Percentiles rank a stretch among this genome's conserved stretches.
Evolutionary conservation across 176 grass and related monocot genomes (phyloP).

Genomic region (Elaeis guineensis): DNA sequence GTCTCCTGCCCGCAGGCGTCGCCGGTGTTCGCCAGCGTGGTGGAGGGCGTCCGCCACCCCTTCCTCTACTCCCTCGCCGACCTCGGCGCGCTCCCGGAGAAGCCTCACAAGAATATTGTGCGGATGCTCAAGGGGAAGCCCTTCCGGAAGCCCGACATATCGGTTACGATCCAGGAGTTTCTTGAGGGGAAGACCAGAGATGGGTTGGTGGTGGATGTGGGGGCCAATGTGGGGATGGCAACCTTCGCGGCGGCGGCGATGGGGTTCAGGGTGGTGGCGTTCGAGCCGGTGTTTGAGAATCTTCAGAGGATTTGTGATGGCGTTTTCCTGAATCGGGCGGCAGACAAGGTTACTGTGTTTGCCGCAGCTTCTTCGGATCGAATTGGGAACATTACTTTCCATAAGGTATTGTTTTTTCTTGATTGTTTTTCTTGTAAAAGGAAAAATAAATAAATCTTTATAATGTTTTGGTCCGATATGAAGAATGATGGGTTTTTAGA

Average conservation of each 20-base stretch:
- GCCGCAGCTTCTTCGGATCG: constrained; percentile 54
- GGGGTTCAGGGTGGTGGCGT: constrained; percentile 69
- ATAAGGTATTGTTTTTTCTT: constrained; percentile 28
- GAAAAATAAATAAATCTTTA: too few species aligned
- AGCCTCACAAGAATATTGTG: constrained; percentile 71
- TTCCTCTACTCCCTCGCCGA: constrained; percentile 87
- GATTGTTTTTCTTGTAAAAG: background rate
- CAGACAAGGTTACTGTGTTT: constrained; percentile 40
- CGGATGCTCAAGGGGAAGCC: constrained; percentile 75
- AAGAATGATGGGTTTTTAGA: too few species aligned
- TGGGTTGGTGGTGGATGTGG: constrained; percentile 67
- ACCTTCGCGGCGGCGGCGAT: constrained; percentile 75
- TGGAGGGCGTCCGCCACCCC: constrained; percentile 66
- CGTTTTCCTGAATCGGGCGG: constrained; percentile 57
- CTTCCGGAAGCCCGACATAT: constrained; percentile 85
- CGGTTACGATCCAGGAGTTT: constrained; percentile 56
- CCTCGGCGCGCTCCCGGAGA: constrained; percentile 58
- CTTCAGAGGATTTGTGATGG: constrained; percentile 77
- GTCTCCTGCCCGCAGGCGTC: constrained; percentile 69
- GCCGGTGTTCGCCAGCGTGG: constrained; percentile 73
- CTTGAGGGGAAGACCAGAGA: constrained; percentile 28
- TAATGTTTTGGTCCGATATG: too few species aligned
- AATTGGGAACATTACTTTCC: constrained; percentile 65
- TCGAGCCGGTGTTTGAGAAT: constrained; percentile 88
- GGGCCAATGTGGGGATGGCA: constrained; percentile 87